These are phyloP conservation scores for Abelmoschus esculentus DNA, from an alignment of 345 rosid genomes.

Conservation along the genomic window DNA sequence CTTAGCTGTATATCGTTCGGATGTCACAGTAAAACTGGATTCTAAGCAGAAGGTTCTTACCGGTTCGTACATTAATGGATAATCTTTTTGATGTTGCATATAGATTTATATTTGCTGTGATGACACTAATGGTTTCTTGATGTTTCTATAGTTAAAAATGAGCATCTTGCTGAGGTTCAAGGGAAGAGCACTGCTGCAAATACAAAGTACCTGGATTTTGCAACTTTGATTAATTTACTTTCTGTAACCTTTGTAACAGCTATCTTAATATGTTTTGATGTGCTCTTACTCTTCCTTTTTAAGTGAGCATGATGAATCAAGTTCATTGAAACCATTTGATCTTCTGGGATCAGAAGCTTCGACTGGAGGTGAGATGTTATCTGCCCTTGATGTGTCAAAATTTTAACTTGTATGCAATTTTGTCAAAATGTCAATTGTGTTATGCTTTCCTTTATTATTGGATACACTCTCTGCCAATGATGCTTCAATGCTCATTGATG, in stretches of 20 bases:
- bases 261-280: constrained; percentile 20
- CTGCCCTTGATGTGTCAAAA: constrained; percentile 1
- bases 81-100: constrained; percentile 7
- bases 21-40: constrained; percentile 88
- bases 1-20: constrained; percentile 60
- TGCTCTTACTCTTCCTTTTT: constrained; percentile 17
- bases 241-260: not conserved
- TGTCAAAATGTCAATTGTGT: not conserved
- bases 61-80: constrained; percentile 37
- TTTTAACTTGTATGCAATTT: not conserved
- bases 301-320: constrained; percentile 58
- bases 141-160: constrained; percentile 60
- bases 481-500: not conserved
- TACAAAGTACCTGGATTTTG: constrained; percentile 30
- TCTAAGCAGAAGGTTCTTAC: constrained; percentile 78
- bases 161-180: constrained; percentile 88
- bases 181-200: constrained; percentile 46
- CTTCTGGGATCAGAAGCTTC: constrained; percentile 40
- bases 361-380: constrained; percentile 51
- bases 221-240: not conserved
- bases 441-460: not conserved
- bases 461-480: not conserved
- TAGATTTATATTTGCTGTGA: constrained; percentile 2
- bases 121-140: constrained; percentile 14
- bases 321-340: constrained; percentile 62